Conservation (phyloP, 176 grass and related monocot genomes). For the Areca catechu region DNA sequence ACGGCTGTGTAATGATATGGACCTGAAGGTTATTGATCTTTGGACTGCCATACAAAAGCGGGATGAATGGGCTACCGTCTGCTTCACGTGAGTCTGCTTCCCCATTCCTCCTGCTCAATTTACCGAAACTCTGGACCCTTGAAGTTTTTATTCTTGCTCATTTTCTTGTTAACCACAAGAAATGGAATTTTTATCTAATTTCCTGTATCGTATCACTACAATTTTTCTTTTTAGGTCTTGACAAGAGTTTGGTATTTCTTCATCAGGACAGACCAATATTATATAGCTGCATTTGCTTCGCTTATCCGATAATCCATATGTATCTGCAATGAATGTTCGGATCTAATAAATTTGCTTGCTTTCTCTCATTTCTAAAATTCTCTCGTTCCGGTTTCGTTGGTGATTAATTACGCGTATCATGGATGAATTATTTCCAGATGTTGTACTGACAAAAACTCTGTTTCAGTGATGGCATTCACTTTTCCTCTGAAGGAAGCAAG, state of each 20-base stretch:
- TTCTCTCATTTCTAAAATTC: background rate
- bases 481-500: conserved; percentile 24
- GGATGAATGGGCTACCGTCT: conserved; percentile 17
- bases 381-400: background rate
- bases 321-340: background rate
- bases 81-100: conserved; percentile 22
- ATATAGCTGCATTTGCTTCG: too few species aligned
- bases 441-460: background rate
- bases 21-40: conserved; percentile 21
- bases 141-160: too few species aligned
- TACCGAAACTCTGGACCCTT: too few species aligned
- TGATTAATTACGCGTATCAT: background rate
- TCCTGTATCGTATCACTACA: too few species aligned
- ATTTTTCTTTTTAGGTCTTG: too few species aligned
- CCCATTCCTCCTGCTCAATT: background rate
- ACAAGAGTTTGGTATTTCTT: too few species aligned
- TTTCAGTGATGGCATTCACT: conserved; percentile 33
- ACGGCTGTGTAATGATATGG: conserved; percentile 23
- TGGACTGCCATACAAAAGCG: conserved; percentile 24
- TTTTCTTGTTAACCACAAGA: too few species aligned
- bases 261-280: too few species aligned
- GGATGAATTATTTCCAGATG: background rate
- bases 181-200: too few species aligned
- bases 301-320: background rate
- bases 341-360: background rate